These are phyloP conservation scores for Cladophialophora immunda DNA, from an alignment of 2,329 filamentous ascomycete species.

Conservation along the genomic window DNA sequence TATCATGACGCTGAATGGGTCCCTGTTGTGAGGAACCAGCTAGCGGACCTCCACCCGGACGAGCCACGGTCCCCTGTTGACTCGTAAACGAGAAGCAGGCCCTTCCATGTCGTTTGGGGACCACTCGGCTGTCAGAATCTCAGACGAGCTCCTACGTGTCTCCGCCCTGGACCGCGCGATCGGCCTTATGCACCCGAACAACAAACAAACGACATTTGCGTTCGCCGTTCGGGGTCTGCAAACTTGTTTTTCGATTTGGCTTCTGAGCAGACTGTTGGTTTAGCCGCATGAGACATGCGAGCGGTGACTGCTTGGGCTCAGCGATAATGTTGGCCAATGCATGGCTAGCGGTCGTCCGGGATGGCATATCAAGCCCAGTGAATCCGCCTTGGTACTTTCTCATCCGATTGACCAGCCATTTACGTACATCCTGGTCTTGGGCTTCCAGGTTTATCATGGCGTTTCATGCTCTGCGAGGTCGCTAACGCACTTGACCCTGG, in stretches of 20 bases:
- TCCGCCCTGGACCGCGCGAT: conserved; percentile 23
- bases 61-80: conserved; percentile 17
- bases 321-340: not conserved
- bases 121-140: conserved; percentile 28
- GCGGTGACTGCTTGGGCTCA: conserved; percentile 8
- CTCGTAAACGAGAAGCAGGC: conserved; percentile 6
- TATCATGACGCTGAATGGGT: conserved; percentile 25
- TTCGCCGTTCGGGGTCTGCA: conserved; percentile 8
- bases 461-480: conserved; percentile 30
- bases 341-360: conserved; percentile 12
- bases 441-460: conserved; percentile 33
- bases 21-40: conserved; percentile 20
- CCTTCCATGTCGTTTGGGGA: not conserved
- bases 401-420: conserved; percentile 36
- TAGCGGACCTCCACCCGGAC: conserved; percentile 19
- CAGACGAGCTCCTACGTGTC: conserved; percentile 26
- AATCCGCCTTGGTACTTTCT: conserved; percentile 9
- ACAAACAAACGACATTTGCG: conserved; percentile 24
- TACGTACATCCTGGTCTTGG: conserved; percentile 34
- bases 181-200: conserved; percentile 22
- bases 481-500: conserved; percentile 27
- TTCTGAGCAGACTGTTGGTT: conserved; percentile 19
- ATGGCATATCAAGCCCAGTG: conserved; percentile 17
- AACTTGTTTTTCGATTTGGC: conserved; percentile 25
- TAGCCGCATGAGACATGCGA: conserved; percentile 18